Evolutionary conservation across 176 grass and related monocot species (phyloP).

Genomic region (Eremochloa ophiuroides): DNA sequence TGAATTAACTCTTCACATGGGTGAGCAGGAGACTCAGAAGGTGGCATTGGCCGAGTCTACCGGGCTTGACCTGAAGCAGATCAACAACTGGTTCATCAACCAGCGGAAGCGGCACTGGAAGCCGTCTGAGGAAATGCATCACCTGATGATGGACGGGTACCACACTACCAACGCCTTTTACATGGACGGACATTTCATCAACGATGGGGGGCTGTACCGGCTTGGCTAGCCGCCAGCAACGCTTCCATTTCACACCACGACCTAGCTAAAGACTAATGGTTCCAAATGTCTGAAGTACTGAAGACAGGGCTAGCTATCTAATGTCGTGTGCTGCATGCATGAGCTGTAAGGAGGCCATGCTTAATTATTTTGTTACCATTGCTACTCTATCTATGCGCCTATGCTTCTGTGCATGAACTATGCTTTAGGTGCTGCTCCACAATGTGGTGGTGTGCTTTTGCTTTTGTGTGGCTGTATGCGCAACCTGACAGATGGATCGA

Average conservation of each 20-base stretch:
- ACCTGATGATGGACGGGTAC: constrained; percentile 87
- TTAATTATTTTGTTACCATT: constrained; percentile 29
- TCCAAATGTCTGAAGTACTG: neutral
- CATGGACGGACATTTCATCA: constrained; percentile 86
- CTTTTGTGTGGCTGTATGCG: constrained; percentile 23
- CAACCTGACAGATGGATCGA: constrained; percentile 13
- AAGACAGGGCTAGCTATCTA: constrained; percentile 12
- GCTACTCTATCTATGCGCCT: neutral
- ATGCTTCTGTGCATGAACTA: constrained; percentile 9
- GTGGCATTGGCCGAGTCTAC: constrained; percentile 72
- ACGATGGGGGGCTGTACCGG: constrained; percentile 51
- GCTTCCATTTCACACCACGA: neutral
- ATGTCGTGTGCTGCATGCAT: neutral
- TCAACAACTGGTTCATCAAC: constrained; percentile 99
- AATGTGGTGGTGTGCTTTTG: neutral
- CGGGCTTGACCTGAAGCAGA: constrained; percentile 88
- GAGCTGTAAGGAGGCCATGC: neutral
- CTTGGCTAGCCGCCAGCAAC: constrained; percentile 21
- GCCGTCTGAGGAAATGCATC: constrained; percentile 87
- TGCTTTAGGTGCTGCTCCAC: neutral
- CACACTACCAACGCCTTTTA: constrained; percentile 56
- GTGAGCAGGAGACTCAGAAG: constrained; percentile 81
- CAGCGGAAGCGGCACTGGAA: constrained; percentile 99
- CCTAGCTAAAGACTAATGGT: constrained; percentile 7
- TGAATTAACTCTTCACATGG: neutral